Conservation (phyloP, 2,329 filamentous ascomycete species). For the Herpomyces periplanetae region DNA sequence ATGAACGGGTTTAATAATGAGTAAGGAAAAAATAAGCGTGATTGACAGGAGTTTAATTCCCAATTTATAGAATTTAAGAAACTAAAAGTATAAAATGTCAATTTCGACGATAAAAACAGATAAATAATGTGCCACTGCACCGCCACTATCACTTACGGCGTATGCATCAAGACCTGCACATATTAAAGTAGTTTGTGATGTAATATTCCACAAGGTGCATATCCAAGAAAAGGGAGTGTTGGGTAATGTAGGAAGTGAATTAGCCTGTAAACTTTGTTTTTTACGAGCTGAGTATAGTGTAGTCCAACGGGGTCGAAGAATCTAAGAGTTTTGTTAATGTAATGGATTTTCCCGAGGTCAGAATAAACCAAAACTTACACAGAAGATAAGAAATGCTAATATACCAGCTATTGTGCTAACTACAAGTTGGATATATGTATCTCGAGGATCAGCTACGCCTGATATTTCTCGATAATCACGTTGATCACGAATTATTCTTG, state of each 20-base stretch:
- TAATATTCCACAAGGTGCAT: constrained; percentile 38
- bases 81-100: constrained; percentile 11
- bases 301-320: constrained; percentile 64
- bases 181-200: constrained; percentile 52
- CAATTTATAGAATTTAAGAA: constrained; percentile 84
- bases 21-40: constrained; percentile 40
- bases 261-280: constrained; percentile 23
- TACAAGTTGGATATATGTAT: constrained; percentile 20
- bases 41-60: constrained; percentile 41
- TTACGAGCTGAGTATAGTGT: constrained; percentile 61
- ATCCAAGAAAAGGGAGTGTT: constrained; percentile 79
- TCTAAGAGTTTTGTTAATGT: constrained; percentile 10
- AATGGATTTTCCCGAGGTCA: background rate
- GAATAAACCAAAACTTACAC: constrained; percentile 12
- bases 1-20: constrained; percentile 56
- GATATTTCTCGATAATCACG: constrained; percentile 5
- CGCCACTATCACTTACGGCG: constrained; percentile 17
- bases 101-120: constrained; percentile 2
- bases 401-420: constrained; percentile 29
- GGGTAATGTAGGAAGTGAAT: constrained; percentile 32
- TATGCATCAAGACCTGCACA: constrained; percentile 80
- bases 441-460: constrained; percentile 8
- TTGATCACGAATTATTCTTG: too few species aligned
- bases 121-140: background rate
- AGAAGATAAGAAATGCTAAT: constrained; percentile 32